phyloP scores from a whole-genome alignment of 2,329 filamentous ascomycete genomes.

The Fusarium pseudograminearum region DNA sequence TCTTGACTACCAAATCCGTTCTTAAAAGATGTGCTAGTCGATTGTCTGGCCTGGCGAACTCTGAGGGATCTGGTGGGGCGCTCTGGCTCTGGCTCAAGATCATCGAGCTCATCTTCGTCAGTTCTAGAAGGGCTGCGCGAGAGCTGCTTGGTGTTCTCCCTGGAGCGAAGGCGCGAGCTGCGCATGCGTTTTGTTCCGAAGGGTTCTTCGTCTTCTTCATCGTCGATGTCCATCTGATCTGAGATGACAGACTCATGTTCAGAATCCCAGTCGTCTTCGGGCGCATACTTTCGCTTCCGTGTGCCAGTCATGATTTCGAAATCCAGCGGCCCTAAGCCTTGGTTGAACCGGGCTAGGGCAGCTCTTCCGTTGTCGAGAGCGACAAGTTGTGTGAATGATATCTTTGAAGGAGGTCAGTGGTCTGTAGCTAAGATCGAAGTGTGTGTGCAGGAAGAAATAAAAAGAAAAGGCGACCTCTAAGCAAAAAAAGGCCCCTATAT shows the following conservation, averaged over 20 bases:
- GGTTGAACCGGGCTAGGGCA: conserved; percentile 46
- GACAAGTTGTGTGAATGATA: conserved; percentile 49
- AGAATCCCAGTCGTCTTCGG: conserved; percentile 49
- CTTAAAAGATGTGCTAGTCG: conserved; percentile 45
- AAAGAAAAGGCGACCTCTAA: not conserved
- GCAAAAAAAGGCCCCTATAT: conserved; percentile 7
- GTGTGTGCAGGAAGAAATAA: not conserved
- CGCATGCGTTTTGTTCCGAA: conserved; percentile 19
- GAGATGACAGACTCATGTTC: conserved; percentile 41
- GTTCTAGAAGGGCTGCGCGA: conserved; percentile 31
- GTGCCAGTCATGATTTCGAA: conserved; percentile 32
- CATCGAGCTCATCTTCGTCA: conserved; percentile 41
- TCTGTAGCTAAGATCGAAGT: not conserved
- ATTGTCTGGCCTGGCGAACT: conserved; percentile 45
- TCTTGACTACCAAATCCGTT: conserved; percentile 42
- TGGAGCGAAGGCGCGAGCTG: conserved; percentile 43
- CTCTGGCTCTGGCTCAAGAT: conserved; percentile 16
- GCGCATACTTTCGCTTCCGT: conserved; percentile 51
- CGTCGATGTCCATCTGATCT: conserved; percentile 48
- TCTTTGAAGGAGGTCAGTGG: conserved; percentile 46
- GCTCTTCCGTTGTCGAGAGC: conserved; percentile 50
- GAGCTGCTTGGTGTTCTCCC: conserved; percentile 41
- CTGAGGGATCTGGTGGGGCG: conserved; percentile 42
- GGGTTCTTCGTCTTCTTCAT: conserved; percentile 39
- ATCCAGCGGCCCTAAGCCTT: conserved; percentile 19